Conservation (phyloP, 2,329 filamentous ascomycete genomes). For the Phyllosticta citriasiana region DNA sequence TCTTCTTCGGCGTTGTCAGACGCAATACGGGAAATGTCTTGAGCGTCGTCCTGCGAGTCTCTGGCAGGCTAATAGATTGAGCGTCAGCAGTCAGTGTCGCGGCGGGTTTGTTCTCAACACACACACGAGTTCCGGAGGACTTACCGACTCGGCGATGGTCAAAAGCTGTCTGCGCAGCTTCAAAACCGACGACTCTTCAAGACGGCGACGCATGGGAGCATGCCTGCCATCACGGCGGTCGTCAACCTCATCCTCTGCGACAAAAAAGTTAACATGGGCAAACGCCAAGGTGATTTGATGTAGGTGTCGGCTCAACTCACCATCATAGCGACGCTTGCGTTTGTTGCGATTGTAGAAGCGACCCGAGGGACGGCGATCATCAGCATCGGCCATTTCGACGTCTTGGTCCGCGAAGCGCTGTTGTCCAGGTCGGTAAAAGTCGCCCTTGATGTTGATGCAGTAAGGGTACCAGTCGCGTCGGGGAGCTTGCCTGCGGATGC, state of each 20-base stretch:
- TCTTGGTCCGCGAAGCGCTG: background rate
- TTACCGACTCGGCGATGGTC: constrained; percentile 27
- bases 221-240: constrained; percentile 18
- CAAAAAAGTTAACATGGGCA: background rate
- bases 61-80: constrained; percentile 1
- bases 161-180: constrained; percentile 26
- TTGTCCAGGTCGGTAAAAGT: constrained; percentile 1
- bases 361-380: constrained; percentile 15
- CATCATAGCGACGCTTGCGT: constrained; percentile 72
- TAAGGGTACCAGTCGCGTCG: background rate
- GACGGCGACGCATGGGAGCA: constrained; percentile 23
- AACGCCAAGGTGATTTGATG: background rate
- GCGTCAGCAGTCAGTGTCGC: background rate
- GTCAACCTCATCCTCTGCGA: constrained; percentile 16
- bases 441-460: background rate
- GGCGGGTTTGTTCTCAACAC: background rate
- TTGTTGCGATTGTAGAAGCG: constrained; percentile 26
- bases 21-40: constrained; percentile 49
- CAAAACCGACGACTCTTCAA: constrained; percentile 24
- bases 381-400: constrained; percentile 4
- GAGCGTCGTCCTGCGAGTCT: constrained; percentile 23
- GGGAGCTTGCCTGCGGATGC: constrained; percentile 8
- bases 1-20: constrained; percentile 70
- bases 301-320: constrained; percentile 38
- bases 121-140: background rate